Base-by-base conservation (phyloP, 2,329 filamentous ascomycete species). In the Fusarium pilosicola region DNA sequence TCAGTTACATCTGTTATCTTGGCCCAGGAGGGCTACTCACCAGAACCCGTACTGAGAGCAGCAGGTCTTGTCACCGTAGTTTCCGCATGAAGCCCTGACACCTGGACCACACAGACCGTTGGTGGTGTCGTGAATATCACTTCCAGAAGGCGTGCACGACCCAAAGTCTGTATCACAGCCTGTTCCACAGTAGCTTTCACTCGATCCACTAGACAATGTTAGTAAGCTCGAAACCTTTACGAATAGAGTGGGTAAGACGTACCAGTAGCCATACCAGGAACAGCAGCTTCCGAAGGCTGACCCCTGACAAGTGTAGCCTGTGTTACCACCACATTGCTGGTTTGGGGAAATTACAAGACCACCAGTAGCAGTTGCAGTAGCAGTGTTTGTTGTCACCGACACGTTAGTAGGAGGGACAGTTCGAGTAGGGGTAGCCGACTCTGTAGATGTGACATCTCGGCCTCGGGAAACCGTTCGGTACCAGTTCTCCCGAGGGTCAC, bases 401-500 rank as follows among this genome's bases (percentile, higher is more conserved):
- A 52, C 41, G 22, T 41, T 42, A 32, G 68, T 72, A 22, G 65
- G 49, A 11, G 70, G 56, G 7, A 64, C n/a, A 6, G 68, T 49
- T 39, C 68, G 75, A 24, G 67, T 67, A 38, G 74, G 62, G 18
- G 65, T 41, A 24, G 74, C 56, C 18, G 51, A 55, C 11, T 55
- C 30, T 4, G 65, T 68, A 2, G 65, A 49, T 4, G 66, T 64
- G 30, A 62, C 59, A 26, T 71, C 73, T 32, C 65, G 70, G 26
- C 69, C 60, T 20, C 68, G 64, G 12, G 74, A 65, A 9, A 76
- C 77, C 7, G 65, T 34, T 51, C 87, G 84, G 74, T 90, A 90
- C 88, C 88, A 90, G 70, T 86, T 84, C 22, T 79, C 81, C n/a
- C 67, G 67, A 13, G 87, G 79, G 64, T 91, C 88, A 1, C 85